phyloP scores from a whole-genome alignment of 805 yeast species.

The Starmerella kuoi region DNA sequence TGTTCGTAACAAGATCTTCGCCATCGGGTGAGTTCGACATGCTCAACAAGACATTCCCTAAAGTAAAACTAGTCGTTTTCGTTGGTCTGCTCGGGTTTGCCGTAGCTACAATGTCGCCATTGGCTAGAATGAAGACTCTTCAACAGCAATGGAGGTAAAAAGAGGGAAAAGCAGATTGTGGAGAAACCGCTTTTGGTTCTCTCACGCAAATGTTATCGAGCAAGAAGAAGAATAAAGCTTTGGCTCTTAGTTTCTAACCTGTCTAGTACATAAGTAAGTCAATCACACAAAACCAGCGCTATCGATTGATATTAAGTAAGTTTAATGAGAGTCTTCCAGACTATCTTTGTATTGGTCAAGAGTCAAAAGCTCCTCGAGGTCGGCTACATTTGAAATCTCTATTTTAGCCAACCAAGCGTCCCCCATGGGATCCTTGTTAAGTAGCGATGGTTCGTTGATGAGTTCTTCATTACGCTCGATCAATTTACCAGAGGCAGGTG shows the following conservation, averaged over 20 bases:
- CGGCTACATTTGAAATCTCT: conserved; percentile 37
- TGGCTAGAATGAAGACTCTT: conserved; percentile 13
- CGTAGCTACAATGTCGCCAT: conserved; percentile 12
- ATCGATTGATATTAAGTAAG: too few species aligned
- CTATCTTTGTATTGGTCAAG: conserved; percentile 25
- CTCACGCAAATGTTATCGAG: background rate
- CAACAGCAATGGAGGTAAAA: conserved; percentile 13
- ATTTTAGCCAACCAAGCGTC: conserved; percentile 86
- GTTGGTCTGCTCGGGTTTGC: conserved; percentile 36
- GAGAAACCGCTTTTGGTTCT: background rate
- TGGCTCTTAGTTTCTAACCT: too few species aligned
- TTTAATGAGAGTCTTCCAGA: conserved; percentile 15
- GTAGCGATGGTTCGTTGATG: conserved; percentile 58
- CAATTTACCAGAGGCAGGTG: conserved; percentile 73
- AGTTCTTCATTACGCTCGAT: conserved; percentile 57
- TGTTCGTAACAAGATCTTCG: conserved; percentile 62
- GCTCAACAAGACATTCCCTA: conserved; percentile 56
- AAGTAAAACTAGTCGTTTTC: conserved; percentile 48
- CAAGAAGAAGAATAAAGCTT: too few species aligned
- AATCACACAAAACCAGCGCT: too few species aligned
- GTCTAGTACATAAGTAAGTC: too few species aligned
- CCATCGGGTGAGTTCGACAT: conserved; percentile 81
- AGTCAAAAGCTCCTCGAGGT: conserved; percentile 26
- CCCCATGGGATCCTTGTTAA: conserved; percentile 86
- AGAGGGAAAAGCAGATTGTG: background rate